A percentile compares a stretch with the other conserved stretches of the same genome.
phyloP scores from a whole-genome alignment of 139 green algal genomes.

The Chlamydomonas asymmetrica region DNA sequence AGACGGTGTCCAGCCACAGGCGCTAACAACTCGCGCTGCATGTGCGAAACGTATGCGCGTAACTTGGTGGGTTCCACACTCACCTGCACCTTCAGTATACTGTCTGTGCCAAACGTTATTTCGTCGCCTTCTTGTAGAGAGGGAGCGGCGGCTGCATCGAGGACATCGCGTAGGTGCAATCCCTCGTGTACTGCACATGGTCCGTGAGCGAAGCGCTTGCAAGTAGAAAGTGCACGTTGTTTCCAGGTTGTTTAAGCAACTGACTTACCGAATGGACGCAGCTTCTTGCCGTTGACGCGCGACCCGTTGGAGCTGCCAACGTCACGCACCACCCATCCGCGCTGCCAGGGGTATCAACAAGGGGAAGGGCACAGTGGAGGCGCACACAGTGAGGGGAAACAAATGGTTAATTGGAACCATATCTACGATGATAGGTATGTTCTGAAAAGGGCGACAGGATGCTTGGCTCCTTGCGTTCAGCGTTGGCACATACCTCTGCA shows the following conservation, averaged over 20 bases:
- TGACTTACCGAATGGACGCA: neutral
- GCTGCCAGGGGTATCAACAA: no score
- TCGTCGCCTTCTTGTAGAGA: slow-evolving; percentile 13
- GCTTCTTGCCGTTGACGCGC: slow-evolving; percentile 43
- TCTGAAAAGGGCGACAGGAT: no score
- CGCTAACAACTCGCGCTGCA: no score
- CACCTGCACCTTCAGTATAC: slow-evolving; percentile 24
- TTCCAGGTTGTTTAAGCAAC: neutral
- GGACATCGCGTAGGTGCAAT: neutral
- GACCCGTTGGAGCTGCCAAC: slow-evolving; percentile 73
- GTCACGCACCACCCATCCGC: slow-evolving; percentile 55
- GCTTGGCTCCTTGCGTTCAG: no score
- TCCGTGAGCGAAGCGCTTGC: neutral
- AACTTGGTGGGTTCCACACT: no score
- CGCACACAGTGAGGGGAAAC: no score
- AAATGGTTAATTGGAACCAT: no score
- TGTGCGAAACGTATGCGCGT: no score
- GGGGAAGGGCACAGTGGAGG: no score
- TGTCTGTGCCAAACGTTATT: slow-evolving; percentile 36
- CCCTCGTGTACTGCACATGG: neutral
- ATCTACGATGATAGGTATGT: no score
- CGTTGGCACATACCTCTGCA: no score
- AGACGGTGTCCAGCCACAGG: no score
- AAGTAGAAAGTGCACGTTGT: neutral
- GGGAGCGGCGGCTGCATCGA: neutral